Evolutionary conservation across 2,329 filamentous ascomycete species (phyloP).

Genomic region (Aureobasidium sp.): DNA sequence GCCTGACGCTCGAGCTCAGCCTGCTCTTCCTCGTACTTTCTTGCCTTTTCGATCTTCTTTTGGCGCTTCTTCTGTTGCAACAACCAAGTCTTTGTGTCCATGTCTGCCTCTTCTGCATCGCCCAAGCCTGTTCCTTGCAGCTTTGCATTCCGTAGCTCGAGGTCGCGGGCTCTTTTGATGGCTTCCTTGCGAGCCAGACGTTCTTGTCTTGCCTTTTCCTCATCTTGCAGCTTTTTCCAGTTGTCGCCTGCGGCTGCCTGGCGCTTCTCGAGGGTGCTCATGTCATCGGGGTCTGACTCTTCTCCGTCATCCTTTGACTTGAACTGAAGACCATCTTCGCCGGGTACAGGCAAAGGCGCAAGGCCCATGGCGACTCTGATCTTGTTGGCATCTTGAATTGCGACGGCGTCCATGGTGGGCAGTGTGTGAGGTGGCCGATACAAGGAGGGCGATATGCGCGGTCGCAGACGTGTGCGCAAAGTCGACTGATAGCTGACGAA

Average conservation of each 20-base stretch:
- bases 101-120: conserved; percentile 57
- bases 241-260: conserved; percentile 67
- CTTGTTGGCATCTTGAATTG: conserved; percentile 90
- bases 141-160: conserved; percentile 64
- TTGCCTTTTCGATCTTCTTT: conserved; percentile 73
- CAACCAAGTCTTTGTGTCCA: conserved; percentile 81
- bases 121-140: conserved; percentile 79
- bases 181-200: conserved; percentile 74
- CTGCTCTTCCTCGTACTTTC: conserved; percentile 64
- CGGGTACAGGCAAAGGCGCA: conserved; percentile 79
- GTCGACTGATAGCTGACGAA: background rate
- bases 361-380: conserved; percentile 82
- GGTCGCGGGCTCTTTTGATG: conserved; percentile 79
- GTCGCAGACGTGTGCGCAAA: background rate
- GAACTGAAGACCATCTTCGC: conserved; percentile 48
- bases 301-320: conserved; percentile 42
- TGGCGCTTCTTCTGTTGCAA: conserved; percentile 86
- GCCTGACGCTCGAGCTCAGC: conserved; percentile 61
- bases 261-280: conserved; percentile 76
- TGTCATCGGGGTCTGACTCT: conserved; percentile 56
- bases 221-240: conserved; percentile 60
- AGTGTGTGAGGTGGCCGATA: conserved; percentile 19
- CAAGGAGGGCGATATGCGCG: too few relatives aligned
- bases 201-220: conserved; percentile 61
- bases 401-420: conserved; percentile 38